Evolutionary conservation across 2,329 filamentous ascomycete genomes (phyloP), one percentile per base, ranked within the genome.

Genomic region (Ceratocystis harringtonii): DNA sequence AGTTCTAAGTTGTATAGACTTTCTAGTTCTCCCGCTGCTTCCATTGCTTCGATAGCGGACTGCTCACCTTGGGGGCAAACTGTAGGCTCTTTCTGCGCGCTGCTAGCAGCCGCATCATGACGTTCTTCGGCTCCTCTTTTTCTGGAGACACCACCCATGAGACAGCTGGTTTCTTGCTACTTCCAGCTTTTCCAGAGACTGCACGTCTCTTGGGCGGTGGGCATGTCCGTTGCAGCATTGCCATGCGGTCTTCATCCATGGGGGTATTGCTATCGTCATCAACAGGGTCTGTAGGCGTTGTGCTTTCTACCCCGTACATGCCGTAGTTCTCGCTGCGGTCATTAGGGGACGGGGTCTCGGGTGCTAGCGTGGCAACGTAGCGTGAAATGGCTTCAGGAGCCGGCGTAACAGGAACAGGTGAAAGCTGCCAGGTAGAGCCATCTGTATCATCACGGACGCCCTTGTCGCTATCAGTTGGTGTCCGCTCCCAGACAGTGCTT

Each of bases 21-120:
- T 25, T n/a, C 48, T 48, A 61, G 28, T 44, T n/a, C 17, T 50
- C 62, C 36, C 60, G 58, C 68, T 70, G 75, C 55, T 72, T 74
- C 82, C 81, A 84, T 30, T 79, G 76, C 70, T 78, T 83, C 30
- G 83, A 80, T 70, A 92, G 75, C 1, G 88, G 89, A 73, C 88
- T 92, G 19, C 82, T 85, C 66, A 90, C 77, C 75, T 88, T 87
- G 36, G 88, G 89, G 41, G 87, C 87, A 76, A 86, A 90, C 71
- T 89, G 87, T 73, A 90, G 73, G 71, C 87, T 92, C 81, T 89
- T 90, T 68, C 89, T 80, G 68, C 88, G 79, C 0, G 87, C 88
- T 10, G 86, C 84, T 79, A 89, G 84, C 68, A 92, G 76, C 61
- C 84, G 79, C 74, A 83, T 79, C 68, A 84, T 76, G 65, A 88